phyloP scores from a whole-genome alignment of 2,329 filamentous ascomycete species.

The Ramularia endophylla region DNA sequence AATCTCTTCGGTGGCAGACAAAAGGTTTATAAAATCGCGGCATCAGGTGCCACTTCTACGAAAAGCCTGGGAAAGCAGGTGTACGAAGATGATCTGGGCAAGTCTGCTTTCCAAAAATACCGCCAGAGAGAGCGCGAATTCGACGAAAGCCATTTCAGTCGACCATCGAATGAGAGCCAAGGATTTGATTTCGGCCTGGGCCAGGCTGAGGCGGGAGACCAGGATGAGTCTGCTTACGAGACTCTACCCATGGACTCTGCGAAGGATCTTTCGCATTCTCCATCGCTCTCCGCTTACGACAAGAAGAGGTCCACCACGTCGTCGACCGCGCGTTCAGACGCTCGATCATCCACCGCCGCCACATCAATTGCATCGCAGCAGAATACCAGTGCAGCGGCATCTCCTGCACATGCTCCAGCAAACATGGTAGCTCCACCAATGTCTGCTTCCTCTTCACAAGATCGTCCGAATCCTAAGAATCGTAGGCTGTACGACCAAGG shows the following conservation, averaged over 20 bases:
- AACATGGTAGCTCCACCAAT: conserved; percentile 24
- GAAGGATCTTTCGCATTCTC: conserved; percentile 42
- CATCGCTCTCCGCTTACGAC: conserved; percentile 58
- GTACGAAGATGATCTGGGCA: conserved; percentile 80
- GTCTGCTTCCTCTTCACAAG: conserved; percentile 37
- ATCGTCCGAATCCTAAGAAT: conserved; percentile 63
- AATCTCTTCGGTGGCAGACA: conserved; percentile 90
- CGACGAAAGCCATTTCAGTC: conserved; percentile 34
- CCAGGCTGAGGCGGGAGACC: conserved; percentile 31
- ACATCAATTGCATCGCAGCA: conserved; percentile 79
- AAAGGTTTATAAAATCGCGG: conserved; percentile 84
- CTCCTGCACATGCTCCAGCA: conserved; percentile 48
- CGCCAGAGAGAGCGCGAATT: conserved; percentile 51
- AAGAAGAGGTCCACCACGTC: conserved; percentile 76
- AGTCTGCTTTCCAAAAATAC: conserved; percentile 78
- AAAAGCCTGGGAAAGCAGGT: conserved; percentile 61
- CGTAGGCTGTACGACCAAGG: conserved; percentile 78
- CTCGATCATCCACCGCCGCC: conserved; percentile 76
- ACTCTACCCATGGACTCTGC: conserved; percentile 42
- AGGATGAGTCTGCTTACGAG: conserved; percentile 37
- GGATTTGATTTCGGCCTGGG: conserved; percentile 30
- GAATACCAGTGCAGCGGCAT: conserved; percentile 31
- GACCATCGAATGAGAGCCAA: conserved; percentile 25
- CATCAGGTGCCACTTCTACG: conserved; percentile 34
- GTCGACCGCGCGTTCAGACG: conserved; percentile 66